phyloP scores from a whole-genome alignment of 2,329 filamentous ascomycete genomes.

The Penicillium sp. region DNA sequence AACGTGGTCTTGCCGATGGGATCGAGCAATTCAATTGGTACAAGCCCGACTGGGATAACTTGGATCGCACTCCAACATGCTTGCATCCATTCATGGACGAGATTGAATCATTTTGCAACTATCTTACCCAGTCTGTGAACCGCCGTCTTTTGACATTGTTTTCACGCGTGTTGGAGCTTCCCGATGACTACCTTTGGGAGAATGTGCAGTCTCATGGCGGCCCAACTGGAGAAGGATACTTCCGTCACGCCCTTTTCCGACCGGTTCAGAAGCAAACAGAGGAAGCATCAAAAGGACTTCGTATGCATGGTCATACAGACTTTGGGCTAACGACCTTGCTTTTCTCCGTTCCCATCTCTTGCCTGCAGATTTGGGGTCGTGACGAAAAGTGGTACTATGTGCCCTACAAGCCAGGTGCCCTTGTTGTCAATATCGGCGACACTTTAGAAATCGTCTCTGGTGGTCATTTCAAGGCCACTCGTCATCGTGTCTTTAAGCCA shows the following conservation, averaged over 20 bases:
- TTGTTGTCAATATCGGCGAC: constrained; percentile 54
- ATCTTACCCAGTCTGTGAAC: constrained; percentile 52
- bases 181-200: constrained; percentile 48
- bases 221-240: constrained; percentile 48
- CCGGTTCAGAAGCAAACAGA: constrained; percentile 35
- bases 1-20: constrained; percentile 47
- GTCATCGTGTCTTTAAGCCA: constrained; percentile 46
- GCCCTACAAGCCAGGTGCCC: constrained; percentile 42
- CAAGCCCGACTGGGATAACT: constrained; percentile 47
- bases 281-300: constrained; percentile 37
- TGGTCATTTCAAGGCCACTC: constrained; percentile 50
- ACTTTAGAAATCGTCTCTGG: constrained; percentile 47
- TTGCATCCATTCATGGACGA: constrained; percentile 54
- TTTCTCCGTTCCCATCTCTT: constrained; percentile 50
- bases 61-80: constrained; percentile 44
- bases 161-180: constrained; percentile 47
- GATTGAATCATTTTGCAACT: constrained; percentile 49
- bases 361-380: constrained; percentile 49
- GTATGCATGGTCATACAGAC: constrained; percentile 52
- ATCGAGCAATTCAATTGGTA: constrained; percentile 60
- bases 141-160: constrained; percentile 44
- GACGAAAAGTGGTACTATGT: constrained; percentile 51
- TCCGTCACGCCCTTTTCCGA: constrained; percentile 49
- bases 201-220: constrained; percentile 47
- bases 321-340: constrained; percentile 50